Percentiles rank a stretch among this genome's conserved stretches.
These are phyloP conservation scores for Calocera viscosa DNA, from an alignment of 768 basidiomycete genomes.

Conservation along the genomic window DNA sequence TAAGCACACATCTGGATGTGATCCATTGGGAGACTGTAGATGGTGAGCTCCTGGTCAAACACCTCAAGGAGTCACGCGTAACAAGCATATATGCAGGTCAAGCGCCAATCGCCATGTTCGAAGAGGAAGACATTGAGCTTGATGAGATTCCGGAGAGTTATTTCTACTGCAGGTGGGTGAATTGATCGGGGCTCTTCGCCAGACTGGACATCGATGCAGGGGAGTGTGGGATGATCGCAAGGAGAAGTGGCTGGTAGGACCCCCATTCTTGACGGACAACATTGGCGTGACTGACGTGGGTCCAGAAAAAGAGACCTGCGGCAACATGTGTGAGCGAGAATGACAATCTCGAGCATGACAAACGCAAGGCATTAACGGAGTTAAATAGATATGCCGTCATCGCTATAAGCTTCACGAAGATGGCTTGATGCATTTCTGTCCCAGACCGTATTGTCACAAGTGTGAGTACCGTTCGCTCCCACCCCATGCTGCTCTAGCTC, in stretches of 20 bases:
- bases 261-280: slow-evolving; percentile 25
- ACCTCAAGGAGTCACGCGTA: no score
- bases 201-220: not conserved
- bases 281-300: slow-evolving; percentile 20
- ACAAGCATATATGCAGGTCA: no score
- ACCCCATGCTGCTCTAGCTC: not conserved
- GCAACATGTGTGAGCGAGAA: slow-evolving; percentile 30
- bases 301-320: slow-evolving; percentile 32
- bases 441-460: slow-evolving; percentile 36
- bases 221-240: not conserved
- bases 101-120: not conserved
- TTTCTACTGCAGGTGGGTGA: slow-evolving; percentile 40
- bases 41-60: no score
- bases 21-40: not conserved
- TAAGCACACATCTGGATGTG: not conserved
- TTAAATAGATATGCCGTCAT: slow-evolving; percentile 27
- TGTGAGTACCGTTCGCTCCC: not conserved
- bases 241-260: not conserved
- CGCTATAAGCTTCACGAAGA: slow-evolving; percentile 38
- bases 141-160: slow-evolving; percentile 29
- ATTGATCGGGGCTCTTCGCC: not conserved
- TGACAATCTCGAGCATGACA: no score
- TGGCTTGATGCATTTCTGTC: slow-evolving; percentile 44
- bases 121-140: slow-evolving; percentile 14
- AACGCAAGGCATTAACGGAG: not conserved